phyloP scores from a whole-genome alignment of 768 basidiomycete species.

The Macrocybe gigantea region DNA sequence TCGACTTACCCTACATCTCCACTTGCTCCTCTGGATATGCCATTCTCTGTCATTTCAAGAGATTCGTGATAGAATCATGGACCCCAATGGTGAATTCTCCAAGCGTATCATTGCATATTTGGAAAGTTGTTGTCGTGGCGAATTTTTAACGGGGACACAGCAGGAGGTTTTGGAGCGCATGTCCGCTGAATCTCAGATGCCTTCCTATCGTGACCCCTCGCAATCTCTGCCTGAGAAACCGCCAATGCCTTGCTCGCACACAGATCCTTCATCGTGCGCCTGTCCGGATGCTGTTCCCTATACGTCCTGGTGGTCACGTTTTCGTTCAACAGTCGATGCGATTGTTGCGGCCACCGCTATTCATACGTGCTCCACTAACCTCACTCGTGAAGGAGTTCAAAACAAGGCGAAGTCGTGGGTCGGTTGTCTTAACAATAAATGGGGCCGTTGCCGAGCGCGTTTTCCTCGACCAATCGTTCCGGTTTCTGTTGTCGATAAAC shows the following conservation, averaged over 20 bases:
- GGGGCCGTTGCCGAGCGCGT: constrained; percentile 13
- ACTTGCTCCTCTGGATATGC: constrained; percentile 29
- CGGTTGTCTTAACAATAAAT: no score
- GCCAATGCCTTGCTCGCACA: neutral
- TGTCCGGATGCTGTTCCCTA: neutral
- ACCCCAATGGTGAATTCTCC: constrained; percentile 10
- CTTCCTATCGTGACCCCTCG: neutral
- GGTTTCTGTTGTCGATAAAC: constrained; percentile 10
- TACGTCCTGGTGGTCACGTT: neutral
- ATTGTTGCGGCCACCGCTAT: constrained; percentile 1
- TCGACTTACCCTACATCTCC: constrained; percentile 28
- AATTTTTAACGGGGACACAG: constrained; percentile 10
- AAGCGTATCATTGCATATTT: constrained; percentile 12
- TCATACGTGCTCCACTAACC: neutral
- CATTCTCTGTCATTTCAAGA: constrained; percentile 23
- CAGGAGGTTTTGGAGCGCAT: constrained; percentile 1
- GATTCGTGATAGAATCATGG: constrained; percentile 4
- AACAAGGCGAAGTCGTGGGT: no score
- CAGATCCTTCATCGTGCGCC: constrained; percentile 1
- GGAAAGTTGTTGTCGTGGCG: constrained; percentile 13
- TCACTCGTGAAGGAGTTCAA: neutral
- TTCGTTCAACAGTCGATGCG: constrained; percentile 1
- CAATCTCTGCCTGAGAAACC: neutral
- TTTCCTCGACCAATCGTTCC: constrained; percentile 17
- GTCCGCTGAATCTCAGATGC: neutral